These are phyloP conservation scores for Akanthomyces lecanii DNA, from an alignment of 2,329 filamentous ascomycete genomes.

Conservation along the genomic window DNA sequence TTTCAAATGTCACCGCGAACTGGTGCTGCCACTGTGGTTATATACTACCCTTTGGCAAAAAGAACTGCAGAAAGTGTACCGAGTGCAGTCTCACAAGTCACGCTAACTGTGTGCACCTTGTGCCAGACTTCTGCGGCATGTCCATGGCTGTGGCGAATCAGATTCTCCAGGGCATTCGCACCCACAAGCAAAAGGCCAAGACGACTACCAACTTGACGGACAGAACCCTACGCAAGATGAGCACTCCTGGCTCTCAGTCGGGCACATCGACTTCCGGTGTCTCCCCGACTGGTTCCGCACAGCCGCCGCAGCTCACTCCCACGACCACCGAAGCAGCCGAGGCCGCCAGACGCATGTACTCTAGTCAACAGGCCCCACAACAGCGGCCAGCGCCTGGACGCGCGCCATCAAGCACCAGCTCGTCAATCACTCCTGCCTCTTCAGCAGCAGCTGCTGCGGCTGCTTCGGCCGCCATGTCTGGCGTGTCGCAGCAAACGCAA, in stretches of 20 bases:
- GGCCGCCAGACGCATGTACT: slow-evolving; percentile 61
- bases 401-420: slow-evolving; percentile 44
- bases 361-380: slow-evolving; percentile 45
- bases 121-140: slow-evolving; percentile 99
- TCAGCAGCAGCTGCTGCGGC: slow-evolving; percentile 41
- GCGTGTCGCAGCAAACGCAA: slow-evolving; percentile 36
- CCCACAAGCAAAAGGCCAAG: slow-evolving; percentile 61
- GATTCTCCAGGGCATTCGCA: slow-evolving; percentile 81
- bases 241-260: slow-evolving; percentile 43
- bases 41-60: slow-evolving; percentile 88
- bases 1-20: slow-evolving; percentile 95
- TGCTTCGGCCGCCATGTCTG: slow-evolving; percentile 57
- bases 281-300: slow-evolving; percentile 21
- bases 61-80: slow-evolving; percentile 86
- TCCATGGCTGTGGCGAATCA: slow-evolving; percentile 96
- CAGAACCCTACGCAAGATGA: slow-evolving; percentile 58
- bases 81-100: slow-evolving; percentile 93
- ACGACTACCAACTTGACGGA: slow-evolving; percentile 56
- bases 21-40: slow-evolving; percentile 99
- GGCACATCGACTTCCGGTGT: slow-evolving; percentile 26
- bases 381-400: slow-evolving; percentile 40
- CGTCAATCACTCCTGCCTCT: neutral
- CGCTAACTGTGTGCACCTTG: slow-evolving; percentile 85
- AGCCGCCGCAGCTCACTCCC: slow-evolving; percentile 21
- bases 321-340: slow-evolving; percentile 51